These are phyloP conservation scores for Articulospora tetracladia DNA, from an alignment of 495 filamentous ascomycete species.

Conservation along the genomic window DNA sequence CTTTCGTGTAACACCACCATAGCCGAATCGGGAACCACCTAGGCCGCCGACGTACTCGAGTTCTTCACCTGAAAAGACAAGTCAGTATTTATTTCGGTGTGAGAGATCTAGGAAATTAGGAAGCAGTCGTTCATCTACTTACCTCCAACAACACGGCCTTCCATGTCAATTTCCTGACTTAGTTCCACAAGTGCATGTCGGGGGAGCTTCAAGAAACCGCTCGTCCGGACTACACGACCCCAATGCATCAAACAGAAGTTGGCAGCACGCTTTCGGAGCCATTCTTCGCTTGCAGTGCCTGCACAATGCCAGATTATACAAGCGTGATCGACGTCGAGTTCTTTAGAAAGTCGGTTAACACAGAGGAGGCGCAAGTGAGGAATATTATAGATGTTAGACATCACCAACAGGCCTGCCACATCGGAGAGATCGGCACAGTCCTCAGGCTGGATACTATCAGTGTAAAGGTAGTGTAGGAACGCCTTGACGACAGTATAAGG, in stretches of 20 bases:
- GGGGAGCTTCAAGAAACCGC: slow-evolving; percentile 76
- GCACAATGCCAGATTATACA: slow-evolving; percentile 96
- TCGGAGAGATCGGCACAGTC: slow-evolving; percentile 69
- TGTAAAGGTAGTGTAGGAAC: slow-evolving; percentile 95
- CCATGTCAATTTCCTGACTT: slow-evolving; percentile 88
- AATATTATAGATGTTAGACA: slow-evolving; percentile 97
- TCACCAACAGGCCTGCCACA: slow-evolving; percentile 92
- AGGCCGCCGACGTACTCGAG: slow-evolving; percentile 74
- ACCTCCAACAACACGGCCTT: slow-evolving; percentile 81
- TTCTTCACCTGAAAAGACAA: slow-evolving; percentile 48
- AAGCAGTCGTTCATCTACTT: not conserved
- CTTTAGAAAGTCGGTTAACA: slow-evolving; percentile 79
- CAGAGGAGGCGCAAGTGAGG: slow-evolving; percentile 86
- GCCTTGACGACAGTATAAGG: slow-evolving; percentile 91
- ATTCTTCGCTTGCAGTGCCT: slow-evolving; percentile 83
- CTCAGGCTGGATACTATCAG: slow-evolving; percentile 73
- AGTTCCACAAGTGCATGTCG: slow-evolving; percentile 78
- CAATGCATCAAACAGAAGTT: slow-evolving; percentile 87
- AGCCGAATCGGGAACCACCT: slow-evolving; percentile 55
- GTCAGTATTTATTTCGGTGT: slow-evolving; percentile 17
- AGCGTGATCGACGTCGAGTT: slow-evolving; percentile 90
- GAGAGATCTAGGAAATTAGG: not conserved
- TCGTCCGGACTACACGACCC: slow-evolving; percentile 89
- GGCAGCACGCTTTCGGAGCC: slow-evolving; percentile 83
- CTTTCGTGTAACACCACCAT: slow-evolving; percentile 48